Base-by-base conservation (phyloP, 2,329 filamentous ascomycete species). In the Fusarium sulawesiense region DNA sequence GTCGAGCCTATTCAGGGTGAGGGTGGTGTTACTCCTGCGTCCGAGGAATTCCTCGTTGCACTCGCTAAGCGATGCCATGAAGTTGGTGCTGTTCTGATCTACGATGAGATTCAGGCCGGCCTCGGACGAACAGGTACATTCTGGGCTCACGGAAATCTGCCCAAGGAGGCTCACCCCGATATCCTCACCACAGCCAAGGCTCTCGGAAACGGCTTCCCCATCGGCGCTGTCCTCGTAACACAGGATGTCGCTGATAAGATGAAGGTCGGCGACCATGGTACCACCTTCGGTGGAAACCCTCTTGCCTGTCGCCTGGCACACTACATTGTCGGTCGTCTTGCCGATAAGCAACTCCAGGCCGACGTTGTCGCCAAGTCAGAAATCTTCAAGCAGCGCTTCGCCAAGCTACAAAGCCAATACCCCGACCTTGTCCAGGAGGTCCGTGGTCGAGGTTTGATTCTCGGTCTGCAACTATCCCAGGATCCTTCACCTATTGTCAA, bases 1-100 rank as follows among this genome's bases (percentile, higher is more conserved):
- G 88, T 99, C 47, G 96, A 99, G 85, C 96, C 96, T 11, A 97
- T 99, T 66, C 96, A 99, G 82, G 96, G 96, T 62, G 96, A 99
- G 82, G 96, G 96, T 18, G 96, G 96, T 71, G 92, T 99, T 54
- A 92, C 95, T 74, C 89, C 92, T 13, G 96, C 93, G 5, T 91
- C 87, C 1, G 89, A 92, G 6, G 93, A 93, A 71, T 99, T 98
- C 80, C 86, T 99, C 25, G 80, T 89, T 25, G 92, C 93, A 1
- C 87, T 99, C n/a, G 93, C 93, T 62, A 88, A 87, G 77, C 89
- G 94, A 63, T 98, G 94, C 80, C 91, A 90, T 59, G 91, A 93
- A 74, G 93, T 98, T 32, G 93, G 93, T 54, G 94, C 95, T 3
- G 89, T 98, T 6, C 84, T 99, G 60, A 92, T 98, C 77, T 95